These are phyloP conservation scores for Aspergillus bombycis DNA, from an alignment of 2,329 filamentous ascomycete genomes.

Conservation along the genomic window DNA sequence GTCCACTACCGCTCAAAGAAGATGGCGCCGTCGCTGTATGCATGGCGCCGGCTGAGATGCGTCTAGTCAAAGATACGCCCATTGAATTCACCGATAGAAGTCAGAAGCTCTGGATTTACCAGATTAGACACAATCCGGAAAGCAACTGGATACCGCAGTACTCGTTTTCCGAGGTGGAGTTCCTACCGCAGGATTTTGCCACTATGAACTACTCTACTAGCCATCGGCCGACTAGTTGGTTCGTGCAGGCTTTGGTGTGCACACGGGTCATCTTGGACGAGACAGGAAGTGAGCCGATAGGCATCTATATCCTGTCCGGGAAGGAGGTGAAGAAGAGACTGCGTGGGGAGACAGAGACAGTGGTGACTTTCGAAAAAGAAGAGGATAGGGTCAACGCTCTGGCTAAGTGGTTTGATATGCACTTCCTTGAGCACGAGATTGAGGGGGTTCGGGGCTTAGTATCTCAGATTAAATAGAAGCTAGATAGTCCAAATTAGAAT, in stretches of 20 bases:
- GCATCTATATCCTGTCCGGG: conserved; percentile 57
- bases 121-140: conserved; percentile 55
- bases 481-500: background rate
- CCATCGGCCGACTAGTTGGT: conserved; percentile 53
- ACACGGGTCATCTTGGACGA: conserved; percentile 58
- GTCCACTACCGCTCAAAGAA: conserved; percentile 59
- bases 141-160: conserved; percentile 64
- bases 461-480: conserved; percentile 48
- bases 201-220: conserved; percentile 63
- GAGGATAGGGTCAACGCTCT: conserved; percentile 57
- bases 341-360: conserved; percentile 52
- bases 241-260: conserved; percentile 58
- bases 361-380: conserved; percentile 55
- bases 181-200: conserved; percentile 62
- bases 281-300: conserved; percentile 50
- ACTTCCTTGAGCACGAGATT: conserved; percentile 54
- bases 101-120: conserved; percentile 65
- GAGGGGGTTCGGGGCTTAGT: conserved; percentile 54
- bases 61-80: conserved; percentile 54
- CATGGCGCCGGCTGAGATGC: conserved; percentile 60
- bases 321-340: conserved; percentile 58
- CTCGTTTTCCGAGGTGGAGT: conserved; percentile 68
- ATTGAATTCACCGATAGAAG: conserved; percentile 48
- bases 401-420: conserved; percentile 57
- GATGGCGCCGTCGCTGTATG: conserved; percentile 38